These are phyloP conservation scores for Raffaelea albimanens DNA, from an alignment of 2,329 filamentous ascomycete genomes.

Conservation along the genomic window DNA sequence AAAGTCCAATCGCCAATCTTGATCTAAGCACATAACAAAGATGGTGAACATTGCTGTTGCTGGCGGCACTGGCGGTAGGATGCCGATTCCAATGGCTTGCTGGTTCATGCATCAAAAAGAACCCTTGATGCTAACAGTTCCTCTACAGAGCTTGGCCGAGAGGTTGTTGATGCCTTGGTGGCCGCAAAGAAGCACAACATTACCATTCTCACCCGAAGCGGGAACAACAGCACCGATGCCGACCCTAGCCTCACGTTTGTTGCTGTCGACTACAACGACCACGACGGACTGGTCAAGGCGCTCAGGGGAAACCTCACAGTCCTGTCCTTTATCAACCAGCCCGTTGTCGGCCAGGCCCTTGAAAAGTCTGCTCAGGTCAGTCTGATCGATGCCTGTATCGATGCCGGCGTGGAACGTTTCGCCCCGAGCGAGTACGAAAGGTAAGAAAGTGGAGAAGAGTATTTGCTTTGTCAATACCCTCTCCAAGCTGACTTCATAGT, in stretches of 20 bases:
- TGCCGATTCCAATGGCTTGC: neutral
- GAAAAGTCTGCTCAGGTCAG: constrained; percentile 9
- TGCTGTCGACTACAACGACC: neutral
- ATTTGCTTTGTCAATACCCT: constrained; percentile 1
- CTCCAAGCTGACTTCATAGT: neutral
- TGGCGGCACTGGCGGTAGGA: neutral
- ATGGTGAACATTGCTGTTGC: neutral
- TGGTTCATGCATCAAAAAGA: neutral
- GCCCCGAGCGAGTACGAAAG: constrained; percentile 48
- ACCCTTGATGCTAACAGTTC: too few species aligned
- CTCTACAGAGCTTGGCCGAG: neutral
- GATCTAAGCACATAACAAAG: too few species aligned
- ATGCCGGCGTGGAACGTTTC: constrained; percentile 50
- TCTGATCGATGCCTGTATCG: constrained; percentile 49
- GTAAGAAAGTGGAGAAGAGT: constrained; percentile 16
- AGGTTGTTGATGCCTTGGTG: neutral
- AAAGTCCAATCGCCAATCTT: too few species aligned
- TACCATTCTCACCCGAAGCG: neutral
- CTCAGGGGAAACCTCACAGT: neutral
- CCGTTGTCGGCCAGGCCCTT: neutral
- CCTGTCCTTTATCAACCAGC: neutral
- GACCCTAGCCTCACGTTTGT: neutral
- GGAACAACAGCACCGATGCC: neutral
- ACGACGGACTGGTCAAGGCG: neutral
- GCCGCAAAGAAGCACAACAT: neutral